Conservation (phyloP, 2,329 filamentous ascomycete genomes). For the Exophiala sp. region DNA sequence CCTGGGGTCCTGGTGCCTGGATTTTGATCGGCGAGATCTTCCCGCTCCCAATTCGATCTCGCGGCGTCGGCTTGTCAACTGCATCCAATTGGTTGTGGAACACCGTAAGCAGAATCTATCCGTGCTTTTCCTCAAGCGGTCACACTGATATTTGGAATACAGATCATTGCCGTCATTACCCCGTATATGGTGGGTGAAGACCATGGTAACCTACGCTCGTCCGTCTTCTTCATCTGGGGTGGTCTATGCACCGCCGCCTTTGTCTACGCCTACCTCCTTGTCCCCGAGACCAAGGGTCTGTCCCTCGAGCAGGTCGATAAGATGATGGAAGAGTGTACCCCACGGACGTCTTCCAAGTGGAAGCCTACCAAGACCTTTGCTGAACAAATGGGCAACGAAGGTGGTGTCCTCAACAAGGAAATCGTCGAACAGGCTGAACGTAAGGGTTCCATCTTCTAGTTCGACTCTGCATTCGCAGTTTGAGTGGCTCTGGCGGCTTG, state of each 20-base stretch:
- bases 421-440: constrained; percentile 32
- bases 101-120: constrained; percentile 46
- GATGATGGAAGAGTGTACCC: constrained; percentile 83
- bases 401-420: constrained; percentile 29
- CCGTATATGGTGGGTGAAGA: constrained; percentile 62
- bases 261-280: constrained; percentile 66
- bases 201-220: constrained; percentile 55
- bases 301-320: constrained; percentile 74
- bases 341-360: constrained; percentile 71
- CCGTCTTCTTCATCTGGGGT: constrained; percentile 79
- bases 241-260: constrained; percentile 65
- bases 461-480: no score
- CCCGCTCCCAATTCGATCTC: constrained; percentile 80
- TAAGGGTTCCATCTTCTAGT: constrained; percentile 32
- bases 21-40: constrained; percentile 81
- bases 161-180: constrained; percentile 62
- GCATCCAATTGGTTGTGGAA: constrained; percentile 93
- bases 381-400: constrained; percentile 47
- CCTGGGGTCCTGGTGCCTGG: constrained; percentile 72
- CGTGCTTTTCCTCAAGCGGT: no score
- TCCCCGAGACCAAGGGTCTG: constrained; percentile 69
- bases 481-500: no score
- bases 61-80: constrained; percentile 79
- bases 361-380: constrained; percentile 65
- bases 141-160: constrained; percentile 42